Base-by-base conservation (phyloP, 2,329 filamentous ascomycete species). In the Blastomyces emzantsi region DNA sequence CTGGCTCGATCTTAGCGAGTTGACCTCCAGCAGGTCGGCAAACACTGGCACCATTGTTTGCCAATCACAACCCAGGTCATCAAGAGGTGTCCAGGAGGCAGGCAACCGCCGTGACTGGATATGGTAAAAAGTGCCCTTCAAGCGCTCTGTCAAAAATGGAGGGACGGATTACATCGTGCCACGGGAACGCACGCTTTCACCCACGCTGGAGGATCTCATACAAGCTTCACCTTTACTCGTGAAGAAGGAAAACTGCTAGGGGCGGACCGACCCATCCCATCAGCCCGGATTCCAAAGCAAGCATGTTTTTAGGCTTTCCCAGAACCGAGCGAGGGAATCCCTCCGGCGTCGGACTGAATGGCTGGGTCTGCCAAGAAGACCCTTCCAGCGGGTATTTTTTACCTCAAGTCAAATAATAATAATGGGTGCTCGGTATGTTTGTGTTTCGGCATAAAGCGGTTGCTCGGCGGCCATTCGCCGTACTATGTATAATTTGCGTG, bases 321-420 rank as follows among this genome's bases (percentile, higher is more conserved):
- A 3, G 13, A 39, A 11, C 36, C 36, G 54, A 15, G 19, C 13
- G 33, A 54, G 28, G 28, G 25, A 33, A 54, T 19, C 25, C 28
- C 51, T 56, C 49, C 49, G 54, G 30, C 4, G 28, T 39, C 54
- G 22, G n/a, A n/a, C 15, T 52, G 49, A 33, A n/a, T n/a, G 52
- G 33, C 3, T 15, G 22, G 1, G 30, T 11, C 36, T 45, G 11
- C 22, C 62, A 13, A 51, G 60, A 36, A 51, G 36, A 15, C 52
- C 47, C 19, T 60, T 66, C 60, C 51, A 63, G 58, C 15, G n/a
- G 41, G 2, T 59, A 11, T 13, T 30, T 41, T 28, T 11, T 25
- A 5, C 43, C 39, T 22, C 6, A 13, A 30, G 2, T 2, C 28
- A 28, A 28, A n/a, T 36, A 13, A 41, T 59, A 15, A 17, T 30